A percentile compares a stretch with the other conserved stretches of the same genome.
Evolutionary conservation across 2,329 filamentous ascomycete genomes (phyloP).

Genomic region (Talaromyces amestolkiae): DNA sequence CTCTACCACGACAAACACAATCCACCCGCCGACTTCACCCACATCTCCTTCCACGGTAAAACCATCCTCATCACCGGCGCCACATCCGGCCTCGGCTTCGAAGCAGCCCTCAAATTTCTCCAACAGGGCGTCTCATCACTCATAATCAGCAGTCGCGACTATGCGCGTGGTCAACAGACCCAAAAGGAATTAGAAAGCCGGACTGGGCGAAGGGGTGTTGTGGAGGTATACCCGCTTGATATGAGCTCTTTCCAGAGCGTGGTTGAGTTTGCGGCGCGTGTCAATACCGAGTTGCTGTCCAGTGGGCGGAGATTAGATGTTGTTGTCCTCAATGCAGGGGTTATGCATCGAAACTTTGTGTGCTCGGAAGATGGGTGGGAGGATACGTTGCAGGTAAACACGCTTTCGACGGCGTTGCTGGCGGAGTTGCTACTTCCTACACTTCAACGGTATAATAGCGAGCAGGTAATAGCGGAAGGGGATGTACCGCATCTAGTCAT

Average conservation of each 20-base stretch:
- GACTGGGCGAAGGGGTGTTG: constrained; percentile 31
- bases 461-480: not conserved
- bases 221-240: constrained; percentile 49
- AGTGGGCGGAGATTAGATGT: constrained; percentile 40
- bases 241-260: constrained; percentile 49
- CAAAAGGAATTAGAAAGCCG: constrained; percentile 40
- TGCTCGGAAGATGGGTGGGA: constrained; percentile 49
- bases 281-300: constrained; percentile 32
- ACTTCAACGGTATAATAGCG: constrained; percentile 29
- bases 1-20: constrained; percentile 21
- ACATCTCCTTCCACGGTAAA: constrained; percentile 44
- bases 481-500: constrained; percentile 44
- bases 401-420: constrained; percentile 56
- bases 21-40: constrained; percentile 36
- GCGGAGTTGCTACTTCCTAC: constrained; percentile 53
- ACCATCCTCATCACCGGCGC: constrained; percentile 52
- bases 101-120: constrained; percentile 50
- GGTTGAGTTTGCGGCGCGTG: constrained; percentile 40
- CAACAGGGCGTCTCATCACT: constrained; percentile 42
- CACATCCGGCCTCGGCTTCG: constrained; percentile 52
- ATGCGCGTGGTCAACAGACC: constrained; percentile 42
- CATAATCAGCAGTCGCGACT: constrained; percentile 48
- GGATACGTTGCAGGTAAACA: constrained; percentile 57
- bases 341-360: constrained; percentile 39
- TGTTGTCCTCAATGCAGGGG: constrained; percentile 48